Evolutionary conservation across 2,329 filamentous ascomycete genomes (phyloP), one percentile per base, ranked within the genome.

Genomic region (Chaetomium olivaceum): DNA sequence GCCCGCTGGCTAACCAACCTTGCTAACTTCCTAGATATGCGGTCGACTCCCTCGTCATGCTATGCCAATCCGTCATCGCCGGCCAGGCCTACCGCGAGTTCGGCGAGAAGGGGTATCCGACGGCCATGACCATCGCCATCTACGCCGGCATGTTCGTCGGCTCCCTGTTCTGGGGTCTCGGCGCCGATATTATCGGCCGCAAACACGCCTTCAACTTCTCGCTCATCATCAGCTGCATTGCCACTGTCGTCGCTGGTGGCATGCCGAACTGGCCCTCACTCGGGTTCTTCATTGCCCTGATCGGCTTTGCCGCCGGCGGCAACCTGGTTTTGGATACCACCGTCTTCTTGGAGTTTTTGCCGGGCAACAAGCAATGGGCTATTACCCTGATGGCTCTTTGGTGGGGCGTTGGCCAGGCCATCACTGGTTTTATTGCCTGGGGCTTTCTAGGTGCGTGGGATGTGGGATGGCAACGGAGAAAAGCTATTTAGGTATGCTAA

Each of bases 131-230:
- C 1, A 83, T 90, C 58, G 83, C 88, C 5, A 83, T 82, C 1
- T 91, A 92, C 71, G 87, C 91, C 60, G 91, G 91, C 0, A 82
- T 93, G 16, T 81, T 93, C 4, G 80, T 83, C 9, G 91, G 91
- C 1, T 90, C 91, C 6, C 80, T 92, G 33, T 93, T 88, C 72
- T 92, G 91, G 91, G 91, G 91, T 0, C 90, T 93, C 64, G 89
- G 89, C 0, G 92, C 89, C 71, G 91, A 93, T 73, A 80, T 93
- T 27, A 91, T 93, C 67, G 91, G 91, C n/a, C 85, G 91, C 19
- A 84, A 85, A 71, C 87, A 86, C 81, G 91, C 89, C 0, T 94
- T 94, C 76, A 94, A 93, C 72, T 74, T 91, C n/a, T 93, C 91
- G 0, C 85, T 94, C 1, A 87, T 89, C 4, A 81, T 93, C 39